Evolutionary conservation across 2,329 filamentous ascomycete genomes (phyloP), one percentile per base, ranked within the genome.

Genomic region (Acephala macrosclerotiorum): DNA sequence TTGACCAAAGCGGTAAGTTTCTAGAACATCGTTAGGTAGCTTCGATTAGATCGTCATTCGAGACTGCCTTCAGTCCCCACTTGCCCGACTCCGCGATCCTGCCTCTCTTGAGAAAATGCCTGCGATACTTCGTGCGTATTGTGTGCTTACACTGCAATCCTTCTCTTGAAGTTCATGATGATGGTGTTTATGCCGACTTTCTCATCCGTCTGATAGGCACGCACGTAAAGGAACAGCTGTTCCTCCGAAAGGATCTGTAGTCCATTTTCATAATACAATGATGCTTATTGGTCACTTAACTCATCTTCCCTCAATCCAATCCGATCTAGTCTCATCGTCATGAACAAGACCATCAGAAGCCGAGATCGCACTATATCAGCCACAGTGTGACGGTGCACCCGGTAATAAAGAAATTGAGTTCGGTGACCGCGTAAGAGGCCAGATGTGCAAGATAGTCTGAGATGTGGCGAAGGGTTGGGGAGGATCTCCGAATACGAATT

Each of bases 21-120:
- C 49, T 14, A 53, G 49, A 53, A 53, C 25, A 53, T 29, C 49
- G 49, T 22, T 53, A 53, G 25, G 49, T 25, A 29, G 22, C 25
- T 33, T 26, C 25, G 8, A 7, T 42, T 12, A n/a, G 18, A 53
- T 53, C 49, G 49, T 33, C 25, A 53, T 26, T 18, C 49, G 9
- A 33, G 26, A 18, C 25, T 22, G 26, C 25, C 16, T 53, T 53
- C 38, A n/a, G 18, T 14, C 38, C 18, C 38, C 38, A 14, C 4
- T 3, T 3, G 38, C 38, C 5, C 38, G 12, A 42, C 38, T 14
- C 38, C 12, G 18, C 38, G 12, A 42, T 42, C 38, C 12, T n/a
- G 3, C 29, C 29, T 33, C 9, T 33, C 29, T 22, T 47, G 42
- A 42, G 40, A 12, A 33, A 9, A 9, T 5, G 9, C 29, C 9